These are phyloP conservation scores for Candida boleticola DNA, from an alignment of 805 yeast genomes.

Conservation along the genomic window DNA sequence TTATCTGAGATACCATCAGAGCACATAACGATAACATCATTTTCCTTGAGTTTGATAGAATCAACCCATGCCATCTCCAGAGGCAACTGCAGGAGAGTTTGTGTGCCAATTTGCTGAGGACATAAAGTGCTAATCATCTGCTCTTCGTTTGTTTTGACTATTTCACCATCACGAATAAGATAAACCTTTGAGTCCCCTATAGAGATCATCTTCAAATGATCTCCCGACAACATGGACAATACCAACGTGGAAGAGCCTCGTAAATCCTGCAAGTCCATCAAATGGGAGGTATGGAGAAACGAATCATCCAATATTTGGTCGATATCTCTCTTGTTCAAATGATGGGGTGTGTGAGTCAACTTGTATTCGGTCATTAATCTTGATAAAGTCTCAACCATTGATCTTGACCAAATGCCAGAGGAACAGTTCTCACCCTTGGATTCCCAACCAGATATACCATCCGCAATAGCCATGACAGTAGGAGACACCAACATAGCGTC, in stretches of 20 bases:
- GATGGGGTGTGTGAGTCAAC: constrained; percentile 34
- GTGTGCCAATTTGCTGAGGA: constrained; percentile 57
- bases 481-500: constrained; percentile 58
- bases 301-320: constrained; percentile 46
- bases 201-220: constrained; percentile 43
- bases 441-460: constrained; percentile 59
- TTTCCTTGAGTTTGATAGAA: constrained; percentile 35
- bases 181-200: constrained; percentile 53
- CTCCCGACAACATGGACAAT: constrained; percentile 49
- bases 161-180: constrained; percentile 45
- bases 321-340: constrained; percentile 41
- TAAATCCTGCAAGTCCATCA: constrained; percentile 48
- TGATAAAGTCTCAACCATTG: constrained; percentile 50
- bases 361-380: constrained; percentile 45
- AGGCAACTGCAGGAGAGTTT: constrained; percentile 40
- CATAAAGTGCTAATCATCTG: constrained; percentile 46
- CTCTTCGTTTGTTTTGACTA: constrained; percentile 43
- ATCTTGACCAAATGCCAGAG: constrained; percentile 53
- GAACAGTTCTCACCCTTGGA: constrained; percentile 39
- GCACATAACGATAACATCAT: constrained; percentile 46
- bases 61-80: constrained; percentile 48
- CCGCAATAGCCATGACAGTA: constrained; percentile 52
- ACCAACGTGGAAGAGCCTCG: constrained; percentile 51
- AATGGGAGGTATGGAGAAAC: constrained; percentile 45
- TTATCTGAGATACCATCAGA: constrained; percentile 58